Percentiles rank a stretch among this genome's conserved stretches.
Evolutionary conservation across 805 yeast species (phyloP).

Genomic region (Ogataea henricii): DNA sequence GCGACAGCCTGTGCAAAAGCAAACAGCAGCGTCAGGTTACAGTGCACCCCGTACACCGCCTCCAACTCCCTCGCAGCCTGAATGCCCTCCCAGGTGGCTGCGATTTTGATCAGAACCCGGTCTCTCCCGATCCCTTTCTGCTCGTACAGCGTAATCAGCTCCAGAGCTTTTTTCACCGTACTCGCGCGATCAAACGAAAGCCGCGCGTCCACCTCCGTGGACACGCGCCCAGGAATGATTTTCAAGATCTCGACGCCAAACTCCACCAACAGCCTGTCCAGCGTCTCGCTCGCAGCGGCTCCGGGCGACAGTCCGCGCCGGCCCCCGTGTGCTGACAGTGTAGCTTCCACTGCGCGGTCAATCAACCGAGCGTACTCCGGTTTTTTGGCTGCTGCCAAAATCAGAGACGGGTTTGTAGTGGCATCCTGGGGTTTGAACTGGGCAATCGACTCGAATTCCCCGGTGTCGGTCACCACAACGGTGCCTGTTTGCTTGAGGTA

Average conservation of each 20-base stretch:
- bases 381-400: slow-evolving; percentile 92
- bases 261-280: slow-evolving; percentile 90
- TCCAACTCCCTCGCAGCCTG: slow-evolving; percentile 97
- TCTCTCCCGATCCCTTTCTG: slow-evolving; percentile 82
- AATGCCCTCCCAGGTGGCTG: slow-evolving; percentile 99
- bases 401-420: slow-evolving; percentile 97
- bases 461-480: slow-evolving; percentile 96
- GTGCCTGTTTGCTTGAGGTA: slow-evolving; percentile 94
- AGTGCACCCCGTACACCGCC: slow-evolving; percentile 84
- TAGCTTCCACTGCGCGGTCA: slow-evolving; percentile 85
- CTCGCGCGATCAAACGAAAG: slow-evolving; percentile 92
- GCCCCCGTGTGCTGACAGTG: slow-evolving; percentile 44
- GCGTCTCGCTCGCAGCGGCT: slow-evolving; percentile 74
- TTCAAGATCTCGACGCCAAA: slow-evolving; percentile 90
- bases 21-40: slow-evolving; percentile 92
- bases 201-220: slow-evolving; percentile 98
- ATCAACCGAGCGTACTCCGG: slow-evolving; percentile 84
- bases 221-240: slow-evolving; percentile 98
- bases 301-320: slow-evolving; percentile 38
- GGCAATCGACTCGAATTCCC: slow-evolving; percentile 97
- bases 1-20: slow-evolving; percentile 98
- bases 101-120: slow-evolving; percentile 91
- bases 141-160: slow-evolving; percentile 84
- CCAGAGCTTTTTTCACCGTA: slow-evolving; percentile 88
- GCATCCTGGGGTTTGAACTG: slow-evolving; percentile 99